phyloP scores from a whole-genome alignment of 2,329 filamentous ascomycete genomes.

The Penicillium fuscoglaucum region DNA sequence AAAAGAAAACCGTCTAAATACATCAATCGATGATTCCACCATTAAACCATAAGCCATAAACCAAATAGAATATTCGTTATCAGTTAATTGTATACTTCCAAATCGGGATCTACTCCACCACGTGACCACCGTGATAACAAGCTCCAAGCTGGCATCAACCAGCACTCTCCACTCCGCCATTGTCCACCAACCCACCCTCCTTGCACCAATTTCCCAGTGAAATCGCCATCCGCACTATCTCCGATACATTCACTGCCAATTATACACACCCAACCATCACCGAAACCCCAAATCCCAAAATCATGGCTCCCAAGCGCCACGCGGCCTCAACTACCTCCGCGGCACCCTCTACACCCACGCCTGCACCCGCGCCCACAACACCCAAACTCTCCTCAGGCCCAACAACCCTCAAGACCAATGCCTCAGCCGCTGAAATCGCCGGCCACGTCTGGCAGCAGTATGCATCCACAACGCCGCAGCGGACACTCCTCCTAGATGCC shows the following conservation, averaged over 20 bases:
- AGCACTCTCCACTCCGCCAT: conserved; percentile 19
- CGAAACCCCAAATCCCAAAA: conserved; percentile 19
- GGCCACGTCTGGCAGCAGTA: conserved; percentile 76
- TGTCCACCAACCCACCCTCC: conserved; percentile 7
- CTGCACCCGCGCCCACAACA: conserved; percentile 20
- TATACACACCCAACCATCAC: conserved; percentile 31
- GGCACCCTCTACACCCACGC: conserved; percentile 21
- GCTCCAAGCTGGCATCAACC: conserved; percentile 31
- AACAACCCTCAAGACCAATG: conserved; percentile 40
- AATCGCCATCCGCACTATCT: background rate
- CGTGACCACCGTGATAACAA: conserved; percentile 28
- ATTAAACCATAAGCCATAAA: background rate
- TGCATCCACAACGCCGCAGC: conserved; percentile 76
- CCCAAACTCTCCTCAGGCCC: conserved; percentile 36
- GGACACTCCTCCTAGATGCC: conserved; percentile 85
- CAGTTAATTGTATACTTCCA: conserved; percentile 5
- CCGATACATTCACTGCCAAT: background rate
- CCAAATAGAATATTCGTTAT: background rate
- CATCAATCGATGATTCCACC: background rate
- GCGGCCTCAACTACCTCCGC: conserved; percentile 33
- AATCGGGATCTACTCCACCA: conserved; percentile 11
- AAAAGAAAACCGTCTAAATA: background rate
- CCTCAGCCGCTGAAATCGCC: conserved; percentile 58
- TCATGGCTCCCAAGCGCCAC: conserved; percentile 32
- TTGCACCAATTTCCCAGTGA: background rate